Conservation (phyloP, 352 stramenopile genomes). For the Globisporangium nodosum region DNA sequence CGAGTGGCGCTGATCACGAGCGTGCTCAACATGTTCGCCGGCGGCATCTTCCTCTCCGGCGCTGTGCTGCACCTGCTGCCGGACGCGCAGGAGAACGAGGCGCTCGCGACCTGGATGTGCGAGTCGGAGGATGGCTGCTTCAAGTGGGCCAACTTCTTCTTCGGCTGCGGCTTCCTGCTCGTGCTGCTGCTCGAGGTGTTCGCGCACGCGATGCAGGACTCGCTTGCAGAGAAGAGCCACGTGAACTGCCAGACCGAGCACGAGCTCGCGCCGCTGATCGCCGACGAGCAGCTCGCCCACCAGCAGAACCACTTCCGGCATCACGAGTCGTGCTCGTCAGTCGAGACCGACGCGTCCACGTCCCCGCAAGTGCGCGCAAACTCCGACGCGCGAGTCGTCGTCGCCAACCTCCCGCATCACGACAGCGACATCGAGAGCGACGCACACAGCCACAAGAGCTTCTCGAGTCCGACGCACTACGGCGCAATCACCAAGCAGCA, state of each 20-base stretch:
- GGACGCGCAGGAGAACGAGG: conserved; percentile 61
- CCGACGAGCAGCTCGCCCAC: neutral
- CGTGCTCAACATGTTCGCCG: conserved; percentile 77
- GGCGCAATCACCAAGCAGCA: neutral
- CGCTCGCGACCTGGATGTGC: conserved; percentile 43
- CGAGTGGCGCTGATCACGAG: conserved; percentile 16
- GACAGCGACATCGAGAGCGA: conserved; percentile 8
- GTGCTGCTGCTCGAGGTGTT: conserved; percentile 71
- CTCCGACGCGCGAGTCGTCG: no score
- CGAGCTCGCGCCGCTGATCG: conserved; percentile 22
- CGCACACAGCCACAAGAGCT: conserved; percentile 5
- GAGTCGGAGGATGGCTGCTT: conserved; percentile 41
- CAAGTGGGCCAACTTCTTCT: conserved; percentile 79
- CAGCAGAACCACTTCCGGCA: conserved; percentile 19
- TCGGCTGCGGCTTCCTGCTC: conserved; percentile 64
- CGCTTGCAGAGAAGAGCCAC: conserved; percentile 22
- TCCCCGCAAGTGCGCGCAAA: neutral
- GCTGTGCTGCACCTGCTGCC: conserved; percentile 78
- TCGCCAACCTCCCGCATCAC: neutral
- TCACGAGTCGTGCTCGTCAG: conserved; percentile 18
- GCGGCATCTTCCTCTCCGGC: conserved; percentile 73
- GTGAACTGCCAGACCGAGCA: neutral
- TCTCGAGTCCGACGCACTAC: neutral
- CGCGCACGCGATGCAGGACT: conserved; percentile 51
- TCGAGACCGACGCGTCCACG: conserved; percentile 9